Evolutionary conservation across 306 rosid genomes (phyloP).

Genomic region (Boehmeria nivea): DNA sequence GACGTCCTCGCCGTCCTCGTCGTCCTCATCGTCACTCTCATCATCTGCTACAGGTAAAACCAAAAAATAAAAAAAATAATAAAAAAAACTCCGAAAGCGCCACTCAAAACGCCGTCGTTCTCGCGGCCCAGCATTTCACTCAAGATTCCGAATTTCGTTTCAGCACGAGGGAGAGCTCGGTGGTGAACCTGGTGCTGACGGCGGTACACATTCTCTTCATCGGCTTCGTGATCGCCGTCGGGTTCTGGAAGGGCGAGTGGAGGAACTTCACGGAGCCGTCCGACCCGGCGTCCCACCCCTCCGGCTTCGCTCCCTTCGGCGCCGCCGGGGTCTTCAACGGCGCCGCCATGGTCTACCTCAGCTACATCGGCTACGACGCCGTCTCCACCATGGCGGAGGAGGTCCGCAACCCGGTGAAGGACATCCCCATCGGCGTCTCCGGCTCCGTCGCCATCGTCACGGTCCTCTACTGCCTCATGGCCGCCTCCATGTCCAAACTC

Average conservation of each 20-base stretch:
- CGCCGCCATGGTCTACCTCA: slow-evolving; percentile 69
- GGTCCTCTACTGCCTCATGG: slow-evolving; percentile 74
- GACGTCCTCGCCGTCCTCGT: slow-evolving; percentile 73
- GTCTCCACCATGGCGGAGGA: slow-evolving; percentile 96
- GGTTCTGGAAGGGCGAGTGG: slow-evolving; percentile 75
- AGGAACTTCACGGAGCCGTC: slow-evolving; percentile 57
- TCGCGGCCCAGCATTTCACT: not conserved
- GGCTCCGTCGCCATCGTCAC: slow-evolving; percentile 82
- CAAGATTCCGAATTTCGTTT: not conserved
- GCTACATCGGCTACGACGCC: slow-evolving; percentile 95
- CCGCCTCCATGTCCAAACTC: slow-evolving; percentile 85
- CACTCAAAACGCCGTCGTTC: not conserved
- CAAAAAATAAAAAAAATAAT: not conserved
- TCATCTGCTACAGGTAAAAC: slow-evolving; percentile 74
- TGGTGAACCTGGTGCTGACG: slow-evolving; percentile 72
- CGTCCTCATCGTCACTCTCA: slow-evolving; percentile 51
- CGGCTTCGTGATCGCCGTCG: slow-evolving; percentile 54
- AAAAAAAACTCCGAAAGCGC: too few species aligned
- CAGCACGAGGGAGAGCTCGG: slow-evolving; percentile 80
- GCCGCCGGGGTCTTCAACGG: slow-evolving; percentile 67
- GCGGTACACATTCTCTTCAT: slow-evolving; percentile 69
- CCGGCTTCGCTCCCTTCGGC: slow-evolving; percentile 72
- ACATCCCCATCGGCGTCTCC: slow-evolving; percentile 78
- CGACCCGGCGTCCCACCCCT: slow-evolving; percentile 37
- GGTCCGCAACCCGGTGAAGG: slow-evolving; percentile 67